phyloP scores from a whole-genome alignment of 208 protist species.

The Leishmania gerbilli region DNA sequence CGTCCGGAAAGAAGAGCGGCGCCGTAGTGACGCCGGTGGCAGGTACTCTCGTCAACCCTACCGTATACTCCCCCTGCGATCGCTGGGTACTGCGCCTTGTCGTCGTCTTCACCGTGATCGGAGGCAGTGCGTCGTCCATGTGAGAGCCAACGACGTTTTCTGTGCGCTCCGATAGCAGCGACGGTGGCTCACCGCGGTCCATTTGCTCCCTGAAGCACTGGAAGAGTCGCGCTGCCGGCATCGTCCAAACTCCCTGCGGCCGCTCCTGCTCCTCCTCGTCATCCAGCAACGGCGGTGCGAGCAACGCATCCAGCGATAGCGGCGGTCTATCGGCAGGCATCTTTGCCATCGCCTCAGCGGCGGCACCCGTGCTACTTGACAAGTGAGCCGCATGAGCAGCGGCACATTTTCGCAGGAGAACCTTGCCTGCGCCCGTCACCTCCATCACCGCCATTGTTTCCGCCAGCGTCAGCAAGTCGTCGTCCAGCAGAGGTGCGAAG shows the following conservation, averaged over 20 bases:
- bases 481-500: slow-evolving; percentile 42
- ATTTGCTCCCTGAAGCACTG: slow-evolving; percentile 23
- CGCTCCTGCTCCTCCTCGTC: not conserved
- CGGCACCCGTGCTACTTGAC: not conserved
- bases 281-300: not conserved
- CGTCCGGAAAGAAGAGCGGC: not conserved
- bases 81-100: not conserved
- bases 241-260: not conserved
- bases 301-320: not conserved
- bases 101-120: not conserved
- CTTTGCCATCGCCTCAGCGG: not conserved
- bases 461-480: slow-evolving; percentile 63
- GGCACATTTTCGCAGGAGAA: slow-evolving; percentile 30
- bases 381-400: not conserved
- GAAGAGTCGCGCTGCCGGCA: slow-evolving; percentile 25
- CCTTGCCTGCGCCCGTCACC: slow-evolving; percentile 12
- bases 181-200: slow-evolving; percentile 21
- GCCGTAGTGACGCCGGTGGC: not conserved
- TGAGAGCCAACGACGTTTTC: too few species aligned
- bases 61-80: not conserved
- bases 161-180: slow-evolving; percentile 11
- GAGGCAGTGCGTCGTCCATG: not conserved
- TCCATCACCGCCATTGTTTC: slow-evolving; percentile 49
- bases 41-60: not conserved
- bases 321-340: not conserved